These are phyloP conservation scores for Thalassiosira hispida DNA, from an alignment of 352 stramenopile genomes.

Conservation along the genomic window DNA sequence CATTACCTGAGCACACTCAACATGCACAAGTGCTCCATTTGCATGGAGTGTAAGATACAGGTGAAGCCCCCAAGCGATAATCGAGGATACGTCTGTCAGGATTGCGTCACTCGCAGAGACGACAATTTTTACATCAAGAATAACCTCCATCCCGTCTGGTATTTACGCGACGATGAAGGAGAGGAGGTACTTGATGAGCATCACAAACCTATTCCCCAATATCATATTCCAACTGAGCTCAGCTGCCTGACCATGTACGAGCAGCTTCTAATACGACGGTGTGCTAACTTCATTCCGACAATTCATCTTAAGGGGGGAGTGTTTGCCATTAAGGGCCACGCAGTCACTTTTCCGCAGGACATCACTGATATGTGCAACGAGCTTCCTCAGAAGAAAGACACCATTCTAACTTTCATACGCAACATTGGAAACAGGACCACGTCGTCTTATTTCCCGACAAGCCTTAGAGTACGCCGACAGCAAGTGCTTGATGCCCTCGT, in stretches of 20 bases:
- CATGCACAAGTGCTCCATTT: constrained; percentile 17
- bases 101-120: constrained; percentile 8
- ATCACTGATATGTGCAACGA: constrained; percentile 17
- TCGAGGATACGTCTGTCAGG: neutral
- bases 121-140: constrained; percentile 23
- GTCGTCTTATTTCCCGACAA: neutral
- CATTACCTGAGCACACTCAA: constrained; percentile 12
- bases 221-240: constrained; percentile 35
- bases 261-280: constrained; percentile 32
- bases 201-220: neutral
- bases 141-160: constrained; percentile 29
- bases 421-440: neutral
- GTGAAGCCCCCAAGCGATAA: neutral
- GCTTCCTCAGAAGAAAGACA: neutral
- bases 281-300: constrained; percentile 22
- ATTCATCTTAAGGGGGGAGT: constrained; percentile 25
- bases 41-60: constrained; percentile 21
- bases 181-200: neutral
- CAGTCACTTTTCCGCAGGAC: constrained; percentile 30
- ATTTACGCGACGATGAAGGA: constrained; percentile 2
- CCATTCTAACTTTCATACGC: constrained; percentile 24
- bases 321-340: constrained; percentile 22
- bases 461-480: constrained; percentile 2
- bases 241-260: constrained; percentile 20
- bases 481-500: constrained; percentile 11